Conservation (phyloP, 495 filamentous ascomycete species). For the Glutinoglossum americanum region DNA sequence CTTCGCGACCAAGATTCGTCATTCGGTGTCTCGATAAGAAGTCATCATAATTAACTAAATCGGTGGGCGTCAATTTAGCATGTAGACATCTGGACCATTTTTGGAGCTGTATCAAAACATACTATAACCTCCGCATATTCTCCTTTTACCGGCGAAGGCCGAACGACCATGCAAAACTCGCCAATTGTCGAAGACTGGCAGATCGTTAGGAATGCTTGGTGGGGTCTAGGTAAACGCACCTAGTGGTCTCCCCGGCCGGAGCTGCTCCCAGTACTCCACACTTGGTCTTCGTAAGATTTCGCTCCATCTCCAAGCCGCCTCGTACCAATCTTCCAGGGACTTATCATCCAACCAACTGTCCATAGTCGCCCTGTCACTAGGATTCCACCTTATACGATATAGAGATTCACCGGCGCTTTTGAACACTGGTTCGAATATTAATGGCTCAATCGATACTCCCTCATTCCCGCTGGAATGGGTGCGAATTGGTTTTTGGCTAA, state of each 20-base stretch:
- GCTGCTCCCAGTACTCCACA: constrained; percentile 49
- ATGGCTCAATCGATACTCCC: constrained; percentile 54
- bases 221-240: constrained; percentile 25
- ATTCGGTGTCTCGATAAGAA: constrained; percentile 59
- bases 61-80: neutral
- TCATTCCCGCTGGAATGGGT: constrained; percentile 73
- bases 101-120: constrained; percentile 17
- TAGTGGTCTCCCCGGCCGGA: constrained; percentile 55
- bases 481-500: constrained; percentile 35
- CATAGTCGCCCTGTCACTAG: constrained; percentile 56
- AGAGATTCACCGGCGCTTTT: constrained; percentile 21
- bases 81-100: neutral
- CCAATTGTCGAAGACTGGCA: constrained; percentile 82
- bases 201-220: neutral
- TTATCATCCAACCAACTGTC: constrained; percentile 18
- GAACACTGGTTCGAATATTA: constrained; percentile 45
- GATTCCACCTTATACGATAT: constrained; percentile 73
- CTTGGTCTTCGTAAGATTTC: constrained; percentile 30
- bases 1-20: constrained; percentile 36
- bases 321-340: constrained; percentile 43
- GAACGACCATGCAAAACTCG: constrained; percentile 70
- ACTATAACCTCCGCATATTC: constrained; percentile 82
- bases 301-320: constrained; percentile 45
- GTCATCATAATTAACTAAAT: constrained; percentile 62
- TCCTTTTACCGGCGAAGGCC: constrained; percentile 59